A percentile compares a stretch with the other conserved stretches of the same genome.
These are phyloP conservation scores for Skeletonema costatum DNA, from an alignment of 108 stramenopile species.

Conservation along the genomic window DNA sequence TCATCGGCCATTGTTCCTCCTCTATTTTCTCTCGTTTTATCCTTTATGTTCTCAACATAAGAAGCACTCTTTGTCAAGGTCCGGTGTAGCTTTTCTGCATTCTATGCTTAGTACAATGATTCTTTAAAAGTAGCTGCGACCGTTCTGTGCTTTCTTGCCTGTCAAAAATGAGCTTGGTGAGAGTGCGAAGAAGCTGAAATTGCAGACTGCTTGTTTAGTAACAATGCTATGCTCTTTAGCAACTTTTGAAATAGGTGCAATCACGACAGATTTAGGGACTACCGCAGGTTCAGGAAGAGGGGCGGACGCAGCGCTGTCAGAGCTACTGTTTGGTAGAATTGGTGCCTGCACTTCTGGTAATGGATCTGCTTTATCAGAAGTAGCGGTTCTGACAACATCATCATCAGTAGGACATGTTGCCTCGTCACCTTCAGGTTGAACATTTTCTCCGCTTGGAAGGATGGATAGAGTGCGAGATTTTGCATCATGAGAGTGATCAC, in stretches of 20 bases:
- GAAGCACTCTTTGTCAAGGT: not conserved
- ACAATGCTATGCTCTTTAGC: not conserved
- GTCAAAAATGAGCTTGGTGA: slow-evolving; percentile 45
- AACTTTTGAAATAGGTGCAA: not conserved
- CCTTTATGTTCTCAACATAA: not conserved
- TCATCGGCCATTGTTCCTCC: not conserved
- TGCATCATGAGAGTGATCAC: not conserved
- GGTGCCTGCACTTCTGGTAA: not conserved
- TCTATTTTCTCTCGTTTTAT: not conserved
- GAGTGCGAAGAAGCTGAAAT: slow-evolving; percentile 49
- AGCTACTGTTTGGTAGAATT: not conserved
- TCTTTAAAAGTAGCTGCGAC: not conserved
- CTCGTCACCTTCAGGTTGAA: not conserved
- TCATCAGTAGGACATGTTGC: not conserved
- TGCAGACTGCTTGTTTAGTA: slow-evolving; percentile 1
- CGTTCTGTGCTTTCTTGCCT: slow-evolving; percentile 26
- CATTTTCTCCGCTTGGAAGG: not conserved
- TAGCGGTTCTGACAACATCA: not conserved
- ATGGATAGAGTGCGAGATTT: not conserved
- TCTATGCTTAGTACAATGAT: not conserved
- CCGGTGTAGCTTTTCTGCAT: not conserved
- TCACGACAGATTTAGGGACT: not conserved
- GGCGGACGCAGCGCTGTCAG: not conserved
- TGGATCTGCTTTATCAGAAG: not conserved
- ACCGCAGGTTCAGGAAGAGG: not conserved